phyloP scores from a whole-genome alignment of 441 rosid species.

The Raphanus hybrid region DNA sequence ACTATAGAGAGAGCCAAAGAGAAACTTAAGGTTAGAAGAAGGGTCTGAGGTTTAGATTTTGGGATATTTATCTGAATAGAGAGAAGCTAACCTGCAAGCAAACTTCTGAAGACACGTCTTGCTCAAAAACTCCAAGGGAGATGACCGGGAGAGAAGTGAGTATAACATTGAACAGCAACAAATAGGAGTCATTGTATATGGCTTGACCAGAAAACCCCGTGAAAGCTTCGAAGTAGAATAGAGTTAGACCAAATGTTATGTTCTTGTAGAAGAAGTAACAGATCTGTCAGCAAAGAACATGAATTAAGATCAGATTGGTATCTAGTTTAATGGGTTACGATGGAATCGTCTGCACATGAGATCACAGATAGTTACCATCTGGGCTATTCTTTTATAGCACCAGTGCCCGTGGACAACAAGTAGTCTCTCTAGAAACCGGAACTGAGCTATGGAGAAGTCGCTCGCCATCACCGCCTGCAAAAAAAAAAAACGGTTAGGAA shows the following conservation, averaged over 20 bases:
- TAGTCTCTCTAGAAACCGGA: slow-evolving; percentile 91
- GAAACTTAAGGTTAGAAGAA: slow-evolving; percentile 5
- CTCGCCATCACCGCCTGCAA: slow-evolving; percentile 99
- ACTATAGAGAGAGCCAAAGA: slow-evolving; percentile 55
- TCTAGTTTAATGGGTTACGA: slow-evolving; percentile 1
- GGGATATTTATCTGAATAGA: not conserved
- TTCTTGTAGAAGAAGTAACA: slow-evolving; percentile 99
- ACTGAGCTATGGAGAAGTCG: slow-evolving; percentile 94
- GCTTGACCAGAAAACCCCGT: slow-evolving; percentile 96
- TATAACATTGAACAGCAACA: slow-evolving; percentile 89
- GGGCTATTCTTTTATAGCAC: slow-evolving; percentile 98
- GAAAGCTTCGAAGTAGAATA: slow-evolving; percentile 97
- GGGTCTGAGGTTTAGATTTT: not conserved
- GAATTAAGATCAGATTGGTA: slow-evolving; percentile 25
- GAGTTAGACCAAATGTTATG: slow-evolving; percentile 94
- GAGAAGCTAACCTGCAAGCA: slow-evolving; percentile 81
- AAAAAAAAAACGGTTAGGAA: slow-evolving; percentile 17
- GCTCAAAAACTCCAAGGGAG: slow-evolving; percentile 94
- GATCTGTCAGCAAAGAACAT: slow-evolving; percentile 55
- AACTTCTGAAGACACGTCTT: slow-evolving; percentile 93
- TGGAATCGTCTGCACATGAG: slow-evolving; percentile 8
- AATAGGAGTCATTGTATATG: slow-evolving; percentile 87
- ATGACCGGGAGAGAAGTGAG: slow-evolving; percentile 94
- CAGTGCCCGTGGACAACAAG: slow-evolving; percentile 98
- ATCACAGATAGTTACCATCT: slow-evolving; percentile 69